A percentile compares a stretch with the other conserved stretches of the same genome.
Conservation (phyloP, 2,329 filamentous ascomycete species). For the Colletotrichum liriopes region DNA sequence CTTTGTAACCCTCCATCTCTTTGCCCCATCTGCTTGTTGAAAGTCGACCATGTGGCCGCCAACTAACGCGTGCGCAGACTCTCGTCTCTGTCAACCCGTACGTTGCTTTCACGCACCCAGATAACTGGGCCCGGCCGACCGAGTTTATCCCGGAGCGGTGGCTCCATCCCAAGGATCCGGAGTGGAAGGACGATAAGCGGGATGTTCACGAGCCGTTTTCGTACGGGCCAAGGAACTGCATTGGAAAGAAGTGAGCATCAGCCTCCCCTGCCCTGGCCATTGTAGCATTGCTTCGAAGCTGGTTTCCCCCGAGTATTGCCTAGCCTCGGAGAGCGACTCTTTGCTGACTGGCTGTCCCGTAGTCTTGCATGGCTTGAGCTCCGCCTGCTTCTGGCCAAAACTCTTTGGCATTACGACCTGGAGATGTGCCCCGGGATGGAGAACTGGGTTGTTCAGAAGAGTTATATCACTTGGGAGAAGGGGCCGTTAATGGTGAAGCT, state of each 20-base stretch:
- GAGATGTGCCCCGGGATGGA: slow-evolving; percentile 52
- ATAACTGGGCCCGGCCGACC: slow-evolving; percentile 61
- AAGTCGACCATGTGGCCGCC: background rate
- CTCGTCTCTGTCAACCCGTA: slow-evolving; percentile 36
- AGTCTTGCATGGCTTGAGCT: slow-evolving; percentile 67
- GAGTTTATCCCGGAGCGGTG: slow-evolving; percentile 66
- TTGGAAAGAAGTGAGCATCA: slow-evolving; percentile 61
- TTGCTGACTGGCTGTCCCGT: background rate
- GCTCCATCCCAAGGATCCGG: slow-evolving; percentile 36
- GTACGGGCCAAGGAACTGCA: slow-evolving; percentile 64
- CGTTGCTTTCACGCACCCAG: slow-evolving; percentile 29
- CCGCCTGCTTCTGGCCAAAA: slow-evolving; percentile 62
- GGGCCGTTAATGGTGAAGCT: slow-evolving; percentile 36
- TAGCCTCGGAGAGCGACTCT: background rate
- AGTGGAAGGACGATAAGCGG: slow-evolving; percentile 54
- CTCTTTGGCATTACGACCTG: slow-evolving; percentile 67
- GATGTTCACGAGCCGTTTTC: slow-evolving; percentile 65
- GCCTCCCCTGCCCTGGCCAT: slow-evolving; percentile 17
- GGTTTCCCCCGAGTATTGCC: background rate
- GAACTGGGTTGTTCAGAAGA: slow-evolving; percentile 58
- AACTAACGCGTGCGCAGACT: slow-evolving; percentile 11
- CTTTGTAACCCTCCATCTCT: background rate
- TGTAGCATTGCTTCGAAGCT: background rate
- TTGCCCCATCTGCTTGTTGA: too few species aligned
- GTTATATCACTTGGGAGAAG: slow-evolving; percentile 57